phyloP scores from a whole-genome alignment of 257 asterid species.

The Lycium barbarum region DNA sequence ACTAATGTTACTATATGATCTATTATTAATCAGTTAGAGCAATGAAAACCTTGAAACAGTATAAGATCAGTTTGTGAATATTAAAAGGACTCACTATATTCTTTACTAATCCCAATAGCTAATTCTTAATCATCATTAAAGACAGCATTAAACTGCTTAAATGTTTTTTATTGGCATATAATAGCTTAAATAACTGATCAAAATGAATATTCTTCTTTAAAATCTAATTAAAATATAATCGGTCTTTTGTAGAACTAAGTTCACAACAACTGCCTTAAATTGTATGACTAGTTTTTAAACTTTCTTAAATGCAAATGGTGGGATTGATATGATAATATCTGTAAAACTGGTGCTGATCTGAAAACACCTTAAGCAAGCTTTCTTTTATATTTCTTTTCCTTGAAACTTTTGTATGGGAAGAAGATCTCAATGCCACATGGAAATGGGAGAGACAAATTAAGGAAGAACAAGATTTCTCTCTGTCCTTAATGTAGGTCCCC shows the following conservation, averaged over 20 bases:
- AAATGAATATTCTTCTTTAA: background rate
- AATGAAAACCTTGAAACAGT: background rate
- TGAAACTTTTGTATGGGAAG: background rate
- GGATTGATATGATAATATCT: background rate
- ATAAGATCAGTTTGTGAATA: background rate
- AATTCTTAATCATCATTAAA: background rate
- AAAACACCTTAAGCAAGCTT: background rate
- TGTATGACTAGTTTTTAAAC: background rate
- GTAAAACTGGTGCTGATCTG: background rate
- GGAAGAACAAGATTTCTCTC: background rate
- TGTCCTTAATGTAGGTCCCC: background rate
- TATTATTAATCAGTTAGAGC: background rate
- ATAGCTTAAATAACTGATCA: slow-evolving; percentile 9
- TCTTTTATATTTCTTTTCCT: background rate
- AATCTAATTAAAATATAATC: background rate
- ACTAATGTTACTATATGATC: background rate
- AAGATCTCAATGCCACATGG: background rate
- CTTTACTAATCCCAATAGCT: slow-evolving; percentile 7
- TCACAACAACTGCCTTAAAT: background rate
- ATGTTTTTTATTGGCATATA: background rate
- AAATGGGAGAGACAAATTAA: background rate
- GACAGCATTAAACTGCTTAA: background rate
- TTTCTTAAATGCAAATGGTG: background rate
- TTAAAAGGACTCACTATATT: background rate
- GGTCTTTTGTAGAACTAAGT: background rate